Evolutionary conservation across 2,329 filamentous ascomycete genomes (phyloP), one percentile per base, ranked within the genome.

Genomic region (Neoascochyta sp.): DNA sequence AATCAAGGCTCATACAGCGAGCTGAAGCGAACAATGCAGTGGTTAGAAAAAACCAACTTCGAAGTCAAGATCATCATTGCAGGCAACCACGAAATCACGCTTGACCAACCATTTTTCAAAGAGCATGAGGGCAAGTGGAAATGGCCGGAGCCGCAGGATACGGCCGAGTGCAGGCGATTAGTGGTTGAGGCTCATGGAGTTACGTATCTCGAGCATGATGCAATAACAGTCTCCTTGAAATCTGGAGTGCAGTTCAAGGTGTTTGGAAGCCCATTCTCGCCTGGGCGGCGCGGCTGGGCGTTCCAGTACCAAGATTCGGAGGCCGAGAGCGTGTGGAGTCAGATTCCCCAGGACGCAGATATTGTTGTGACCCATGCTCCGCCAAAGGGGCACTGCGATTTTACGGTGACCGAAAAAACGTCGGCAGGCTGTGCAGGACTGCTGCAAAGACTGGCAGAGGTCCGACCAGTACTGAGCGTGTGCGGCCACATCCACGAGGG

Each of bases 41-140:
- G 83, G 83, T 67, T 88, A 6, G 76, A 83, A 43, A 72, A 71
- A 30, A 71, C 79, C 3, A 70, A 78, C 27, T 86, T 84, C 43
- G 78, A 85, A 47, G 71, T 71, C 47, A 87, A 85, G 54, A 76
- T 87, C 41, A 72, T 86, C 21, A 63, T 86, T 43, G 81, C 80
- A 41, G 81, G 83, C 16, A 89, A 88, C 53, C 84, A 88, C 60
- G 84, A 88, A 52, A 68, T 84, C 27, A 83, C 81, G 0, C 71
- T 88, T 5, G 83, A 87, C 50, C 45, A 65, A n/a, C 54, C 66
- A 3, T 86, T 83, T 54, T 81, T 78, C 53, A 47, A 61, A 7
- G 56, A 73, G 22, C 68, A 79, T 45, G 71, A 73, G 1, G 47
- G 52, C 1, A 64, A 66, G 29, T 77, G 80, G 49, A 77, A 80